Conservation (phyloP, 1,139 yeast species). For the Zygosaccharomyces pseudobailii region DNA sequence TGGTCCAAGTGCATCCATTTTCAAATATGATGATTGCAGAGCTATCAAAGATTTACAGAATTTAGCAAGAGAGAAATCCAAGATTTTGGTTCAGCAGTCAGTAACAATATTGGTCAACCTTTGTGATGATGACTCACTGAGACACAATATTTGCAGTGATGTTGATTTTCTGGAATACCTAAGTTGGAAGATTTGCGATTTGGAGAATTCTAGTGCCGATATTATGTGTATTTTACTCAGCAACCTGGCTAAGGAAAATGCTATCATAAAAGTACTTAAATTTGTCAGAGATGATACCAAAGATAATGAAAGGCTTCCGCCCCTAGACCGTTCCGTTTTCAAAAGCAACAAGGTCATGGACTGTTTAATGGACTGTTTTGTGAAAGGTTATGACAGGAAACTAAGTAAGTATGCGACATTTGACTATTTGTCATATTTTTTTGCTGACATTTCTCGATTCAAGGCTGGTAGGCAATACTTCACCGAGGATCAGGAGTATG, state of each 20-base stretch:
- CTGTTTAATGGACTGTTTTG: slow-evolving; percentile 85
- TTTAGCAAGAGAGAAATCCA: slow-evolving; percentile 48
- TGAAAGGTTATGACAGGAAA: slow-evolving; percentile 71
- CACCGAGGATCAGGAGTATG: slow-evolving; percentile 65
- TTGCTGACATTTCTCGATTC: slow-evolving; percentile 82
- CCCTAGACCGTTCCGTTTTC: slow-evolving; percentile 40
- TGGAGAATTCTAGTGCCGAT: slow-evolving; percentile 66
- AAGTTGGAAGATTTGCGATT: slow-evolving; percentile 49
- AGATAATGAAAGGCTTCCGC: slow-evolving; percentile 15
- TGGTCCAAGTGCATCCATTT: slow-evolving; percentile 60
- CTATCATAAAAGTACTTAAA: slow-evolving; percentile 52
- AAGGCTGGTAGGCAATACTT: slow-evolving; percentile 71
- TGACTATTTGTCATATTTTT: slow-evolving; percentile 82
- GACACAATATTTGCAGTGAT: slow-evolving; percentile 64
- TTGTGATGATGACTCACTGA: slow-evolving; percentile 59
- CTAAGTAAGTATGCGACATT: slow-evolving; percentile 68
- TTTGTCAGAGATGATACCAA: slow-evolving; percentile 38
- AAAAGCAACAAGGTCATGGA: slow-evolving; percentile 63
- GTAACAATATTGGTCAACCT: slow-evolving; percentile 77
- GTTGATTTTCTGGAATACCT: slow-evolving; percentile 52
- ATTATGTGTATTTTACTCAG: slow-evolving; percentile 79
- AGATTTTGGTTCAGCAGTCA: slow-evolving; percentile 59
- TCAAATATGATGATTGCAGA: slow-evolving; percentile 63
- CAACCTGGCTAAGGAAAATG: slow-evolving; percentile 76
- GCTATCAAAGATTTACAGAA: slow-evolving; percentile 72